Evolutionary conservation across 257 asterid species (phyloP).

Genomic region (Solanum chilense): DNA sequence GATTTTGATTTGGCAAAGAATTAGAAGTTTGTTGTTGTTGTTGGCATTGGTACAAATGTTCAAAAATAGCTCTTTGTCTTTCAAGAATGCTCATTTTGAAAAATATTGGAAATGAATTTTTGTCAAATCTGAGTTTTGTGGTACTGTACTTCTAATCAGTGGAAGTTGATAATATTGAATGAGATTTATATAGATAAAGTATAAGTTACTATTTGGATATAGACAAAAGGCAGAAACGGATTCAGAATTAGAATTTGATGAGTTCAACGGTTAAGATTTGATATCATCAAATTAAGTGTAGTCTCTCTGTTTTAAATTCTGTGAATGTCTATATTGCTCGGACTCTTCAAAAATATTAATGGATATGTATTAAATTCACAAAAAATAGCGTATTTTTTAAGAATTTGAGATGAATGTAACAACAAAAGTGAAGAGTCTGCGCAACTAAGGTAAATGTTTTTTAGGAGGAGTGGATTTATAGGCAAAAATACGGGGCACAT

Average conservation of each 20-base stretch:
- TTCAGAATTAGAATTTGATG: too few species aligned
- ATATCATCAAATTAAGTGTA: too few species aligned
- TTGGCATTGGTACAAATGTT: constrained; percentile 13
- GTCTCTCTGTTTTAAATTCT: too few species aligned
- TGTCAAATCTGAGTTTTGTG: background rate
- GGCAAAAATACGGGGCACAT: background rate
- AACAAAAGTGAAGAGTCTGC: too few species aligned
- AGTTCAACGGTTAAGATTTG: background rate
- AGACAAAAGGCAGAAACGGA: background rate
- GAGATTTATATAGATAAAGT: background rate
- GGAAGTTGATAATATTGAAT: background rate
- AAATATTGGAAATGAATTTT: background rate
- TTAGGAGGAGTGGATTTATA: too few species aligned
- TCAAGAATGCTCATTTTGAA: constrained; percentile 32
- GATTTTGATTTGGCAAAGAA: constrained; percentile 4
- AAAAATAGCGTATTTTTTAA: too few species aligned
- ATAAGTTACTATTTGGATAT: background rate
- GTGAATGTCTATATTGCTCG: too few species aligned
- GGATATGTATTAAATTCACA: too few species aligned
- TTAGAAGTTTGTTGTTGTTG: background rate
- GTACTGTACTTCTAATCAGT: background rate
- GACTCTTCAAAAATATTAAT: too few species aligned
- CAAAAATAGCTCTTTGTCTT: constrained; percentile 29
- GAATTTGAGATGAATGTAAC: too few species aligned
- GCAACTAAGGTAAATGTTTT: too few species aligned